Evolutionary conservation across 768 basidiomycete genomes (phyloP).

Genomic region (Psilocybe tampanensis): DNA sequence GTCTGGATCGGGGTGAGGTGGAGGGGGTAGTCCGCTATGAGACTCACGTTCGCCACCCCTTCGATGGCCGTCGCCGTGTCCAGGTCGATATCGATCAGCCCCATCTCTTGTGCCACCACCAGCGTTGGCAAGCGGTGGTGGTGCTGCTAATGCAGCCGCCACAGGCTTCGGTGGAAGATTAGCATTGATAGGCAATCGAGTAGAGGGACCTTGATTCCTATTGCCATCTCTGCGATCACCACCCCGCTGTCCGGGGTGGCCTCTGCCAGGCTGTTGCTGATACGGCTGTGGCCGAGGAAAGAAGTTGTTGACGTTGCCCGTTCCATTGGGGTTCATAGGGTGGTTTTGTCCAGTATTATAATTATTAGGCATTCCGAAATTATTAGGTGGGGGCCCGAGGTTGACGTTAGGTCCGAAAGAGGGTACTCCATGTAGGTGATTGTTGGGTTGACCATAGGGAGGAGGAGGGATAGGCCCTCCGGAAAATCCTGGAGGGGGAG

Average conservation of each 20-base stretch:
- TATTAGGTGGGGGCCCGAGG: background rate
- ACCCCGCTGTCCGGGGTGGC: background rate
- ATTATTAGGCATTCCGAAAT: background rate
- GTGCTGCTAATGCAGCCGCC: too few relatives aligned
- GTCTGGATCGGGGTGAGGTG: background rate
- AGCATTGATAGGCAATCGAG: slow-evolving; percentile 14
- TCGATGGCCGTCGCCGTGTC: background rate
- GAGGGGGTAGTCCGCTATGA: background rate
- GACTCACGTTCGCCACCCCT: background rate
- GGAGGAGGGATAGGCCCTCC: background rate
- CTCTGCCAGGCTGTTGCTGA: background rate
- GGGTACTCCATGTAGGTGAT: slow-evolving; percentile 4
- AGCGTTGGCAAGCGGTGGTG: background rate
- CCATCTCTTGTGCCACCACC: background rate
- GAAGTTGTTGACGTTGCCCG: background rate
- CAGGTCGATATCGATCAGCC: background rate
- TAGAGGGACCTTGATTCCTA: background rate
- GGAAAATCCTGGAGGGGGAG: background rate
- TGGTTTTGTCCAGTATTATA: background rate
- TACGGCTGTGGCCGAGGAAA: background rate
- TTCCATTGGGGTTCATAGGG: background rate
- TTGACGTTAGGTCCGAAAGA: background rate
- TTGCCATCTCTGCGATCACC: slow-evolving; percentile 4
- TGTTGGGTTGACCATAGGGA: background rate
- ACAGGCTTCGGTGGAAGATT: slow-evolving; percentile 19